phyloP scores from a whole-genome alignment of 2,329 filamentous ascomycete genomes.

The Nothomitra cinnamomea region DNA sequence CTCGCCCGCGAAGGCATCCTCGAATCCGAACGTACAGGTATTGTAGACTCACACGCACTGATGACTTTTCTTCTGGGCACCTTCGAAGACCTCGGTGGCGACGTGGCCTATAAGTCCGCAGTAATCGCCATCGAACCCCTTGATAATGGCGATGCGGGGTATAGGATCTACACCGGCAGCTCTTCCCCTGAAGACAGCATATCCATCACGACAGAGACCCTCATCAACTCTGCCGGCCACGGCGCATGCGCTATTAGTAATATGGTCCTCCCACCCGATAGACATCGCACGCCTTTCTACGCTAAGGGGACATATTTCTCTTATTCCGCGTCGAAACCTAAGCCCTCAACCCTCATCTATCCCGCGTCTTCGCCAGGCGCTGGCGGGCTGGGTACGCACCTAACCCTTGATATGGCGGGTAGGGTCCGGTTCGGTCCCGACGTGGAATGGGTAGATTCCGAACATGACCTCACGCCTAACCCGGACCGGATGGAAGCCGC shows the following conservation, averaged over 20 bases:
- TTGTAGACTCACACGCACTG: slow-evolving; percentile 70
- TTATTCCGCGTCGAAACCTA: slow-evolving; percentile 49
- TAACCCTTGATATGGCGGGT: slow-evolving; percentile 77
- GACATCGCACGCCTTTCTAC: slow-evolving; percentile 50
- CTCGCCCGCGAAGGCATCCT: slow-evolving; percentile 54
- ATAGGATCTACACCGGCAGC: slow-evolving; percentile 43
- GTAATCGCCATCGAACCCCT: slow-evolving; percentile 39
- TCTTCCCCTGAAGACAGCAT: slow-evolving; percentile 29
- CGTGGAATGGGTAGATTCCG: slow-evolving; percentile 72
- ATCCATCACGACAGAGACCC: slow-evolving; percentile 52
- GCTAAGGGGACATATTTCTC: slow-evolving; percentile 95
- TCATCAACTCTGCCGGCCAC: slow-evolving; percentile 78
- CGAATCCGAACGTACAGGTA: slow-evolving; percentile 76
- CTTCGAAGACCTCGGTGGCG: slow-evolving; percentile 62
- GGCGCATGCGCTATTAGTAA: slow-evolving; percentile 64
- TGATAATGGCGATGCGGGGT: slow-evolving; percentile 34
- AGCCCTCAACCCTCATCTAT: slow-evolving; percentile 62
- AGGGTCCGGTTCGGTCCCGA: slow-evolving; percentile 85
- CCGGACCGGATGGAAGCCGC: slow-evolving; percentile 45
- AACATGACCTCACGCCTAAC: slow-evolving; percentile 53
- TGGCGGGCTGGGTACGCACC: slow-evolving; percentile 76
- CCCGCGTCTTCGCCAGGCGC: slow-evolving; percentile 69
- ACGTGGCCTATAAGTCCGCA: slow-evolving; percentile 49
- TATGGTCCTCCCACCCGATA: slow-evolving; percentile 47
- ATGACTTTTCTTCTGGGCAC: slow-evolving; percentile 67